Evolutionary conservation across 2,329 filamentous ascomycete genomes (phyloP), one percentile per base, ranked within the genome.

Genomic region (Colletotrichum musae): DNA sequence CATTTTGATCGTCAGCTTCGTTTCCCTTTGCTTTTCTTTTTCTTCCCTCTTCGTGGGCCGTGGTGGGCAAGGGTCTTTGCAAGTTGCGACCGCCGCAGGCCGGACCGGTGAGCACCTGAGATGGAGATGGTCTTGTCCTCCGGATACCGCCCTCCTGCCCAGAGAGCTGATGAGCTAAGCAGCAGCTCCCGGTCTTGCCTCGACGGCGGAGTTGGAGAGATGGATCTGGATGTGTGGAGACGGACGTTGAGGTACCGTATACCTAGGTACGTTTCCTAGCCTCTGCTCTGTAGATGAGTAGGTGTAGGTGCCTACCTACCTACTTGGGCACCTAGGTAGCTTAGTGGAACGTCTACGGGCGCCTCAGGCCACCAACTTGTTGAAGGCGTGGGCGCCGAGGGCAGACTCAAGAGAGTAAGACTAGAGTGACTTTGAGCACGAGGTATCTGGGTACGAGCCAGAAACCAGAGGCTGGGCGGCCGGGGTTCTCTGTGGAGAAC

Each of bases 391-490:
- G 21, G 32, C 32, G 32, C 32, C 32, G 32, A 36, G 10, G 32
- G 32, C 32, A 36, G 21, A 24, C 21, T 24, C 21, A 24, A 24
- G 3, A 2, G 21, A 24, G 21, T 24, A 4, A 24, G 21, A 24
- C 21, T 24, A 24, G 16, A 43, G 41, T 43, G 41, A 43, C 41
- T 43, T 43, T 43, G 9, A n/a, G 45, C 45, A 16, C 15, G 26
- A 60, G 28, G 65, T 68, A 54, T 65, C 28, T 41, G 10, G 54
- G 65, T 68, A 68, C 65, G 41, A 43, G 60, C 26, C 21, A 58
- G 47, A 53, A 58, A 54, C 28, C 16, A 18, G 47, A 58, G 48
- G 63, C 47, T 63, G 36, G 28, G 41, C 32, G 45, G 41, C 64
- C 36, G 41, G 64, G 57, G 36, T 50, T 26, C 26, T 56, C 16